phyloP scores from a whole-genome alignment of 2,329 filamentous ascomycete species.

The Calonectria henricotiae region DNA sequence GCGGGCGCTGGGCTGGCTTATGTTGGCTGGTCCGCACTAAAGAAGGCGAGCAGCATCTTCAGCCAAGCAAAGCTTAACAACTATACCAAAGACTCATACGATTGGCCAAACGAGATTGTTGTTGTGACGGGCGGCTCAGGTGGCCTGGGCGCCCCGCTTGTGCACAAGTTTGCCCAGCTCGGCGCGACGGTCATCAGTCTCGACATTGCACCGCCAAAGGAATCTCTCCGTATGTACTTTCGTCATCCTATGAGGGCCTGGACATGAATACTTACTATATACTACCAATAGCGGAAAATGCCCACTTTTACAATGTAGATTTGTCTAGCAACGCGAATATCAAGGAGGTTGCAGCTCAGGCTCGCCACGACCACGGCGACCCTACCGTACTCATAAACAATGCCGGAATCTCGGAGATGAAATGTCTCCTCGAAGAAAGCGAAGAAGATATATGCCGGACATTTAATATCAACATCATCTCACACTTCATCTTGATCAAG shows the following conservation, averaged over 20 bases:
- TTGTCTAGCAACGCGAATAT: neutral
- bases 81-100: neutral
- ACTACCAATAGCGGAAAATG: neutral
- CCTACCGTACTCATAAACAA: constrained; percentile 28
- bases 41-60: neutral
- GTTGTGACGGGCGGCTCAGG: constrained; percentile 17
- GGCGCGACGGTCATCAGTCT: constrained; percentile 12
- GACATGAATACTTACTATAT: neutral
- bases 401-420: constrained; percentile 14
- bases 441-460: constrained; percentile 1
- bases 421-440: neutral
- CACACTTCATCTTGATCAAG: constrained; percentile 74
- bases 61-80: constrained; percentile 22
- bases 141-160: neutral
- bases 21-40: neutral
- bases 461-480: constrained; percentile 77
- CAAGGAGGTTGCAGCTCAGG: neutral
- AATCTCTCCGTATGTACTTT: neutral
- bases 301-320: constrained; percentile 19
- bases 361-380: constrained; percentile 13
- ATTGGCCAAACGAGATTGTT: constrained; percentile 3
- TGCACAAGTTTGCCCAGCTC: neutral
- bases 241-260: neutral
- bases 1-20: neutral
- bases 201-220: neutral